Evolutionary conservation across 2,329 filamentous ascomycete genomes (phyloP).

Genomic region (Mollisiaceae sp.): DNA sequence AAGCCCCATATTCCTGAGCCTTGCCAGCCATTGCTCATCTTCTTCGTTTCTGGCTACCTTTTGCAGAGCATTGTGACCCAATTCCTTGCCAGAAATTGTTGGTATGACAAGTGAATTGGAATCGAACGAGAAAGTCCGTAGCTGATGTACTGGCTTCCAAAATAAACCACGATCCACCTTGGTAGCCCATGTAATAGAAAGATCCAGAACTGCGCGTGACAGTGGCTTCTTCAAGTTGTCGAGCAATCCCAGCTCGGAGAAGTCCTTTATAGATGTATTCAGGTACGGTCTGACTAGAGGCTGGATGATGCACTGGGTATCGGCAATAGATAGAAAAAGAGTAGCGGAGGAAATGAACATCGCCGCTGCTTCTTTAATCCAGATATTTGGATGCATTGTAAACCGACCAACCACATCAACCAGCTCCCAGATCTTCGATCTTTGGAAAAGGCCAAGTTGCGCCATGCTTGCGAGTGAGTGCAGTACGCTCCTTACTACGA

Average conservation of each 20-base stretch:
- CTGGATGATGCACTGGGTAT: constrained; percentile 80
- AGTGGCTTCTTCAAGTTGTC: constrained; percentile 85
- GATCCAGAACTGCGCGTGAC: constrained; percentile 79
- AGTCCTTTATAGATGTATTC: constrained; percentile 71
- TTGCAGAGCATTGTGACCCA: constrained; percentile 61
- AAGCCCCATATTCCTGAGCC: constrained; percentile 84
- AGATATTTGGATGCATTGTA: constrained; percentile 90
- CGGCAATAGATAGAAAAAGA: constrained; percentile 76
- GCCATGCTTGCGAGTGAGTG: constrained; percentile 89
- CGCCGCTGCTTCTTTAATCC: constrained; percentile 89
- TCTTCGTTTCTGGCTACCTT: constrained; percentile 81
- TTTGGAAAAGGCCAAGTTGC: constrained; percentile 83
- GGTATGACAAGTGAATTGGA: constrained; percentile 56
- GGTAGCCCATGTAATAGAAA: constrained; percentile 83
- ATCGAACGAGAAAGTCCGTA: constrained; percentile 71
- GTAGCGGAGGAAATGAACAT: constrained; percentile 82
- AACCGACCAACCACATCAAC: constrained; percentile 84
- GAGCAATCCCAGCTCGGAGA: constrained; percentile 75
- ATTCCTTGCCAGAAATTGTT: constrained; percentile 60
- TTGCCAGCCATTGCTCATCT: constrained; percentile 90
- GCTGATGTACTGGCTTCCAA: constrained; percentile 78
- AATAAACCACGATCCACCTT: constrained; percentile 83
- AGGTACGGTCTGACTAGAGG: constrained; percentile 84
- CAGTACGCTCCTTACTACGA: constrained; percentile 88
- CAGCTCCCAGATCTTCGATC: constrained; percentile 84